Evolutionary conservation across 2,329 filamentous ascomycete species (phyloP).

Genomic region (Fusarium sp.): DNA sequence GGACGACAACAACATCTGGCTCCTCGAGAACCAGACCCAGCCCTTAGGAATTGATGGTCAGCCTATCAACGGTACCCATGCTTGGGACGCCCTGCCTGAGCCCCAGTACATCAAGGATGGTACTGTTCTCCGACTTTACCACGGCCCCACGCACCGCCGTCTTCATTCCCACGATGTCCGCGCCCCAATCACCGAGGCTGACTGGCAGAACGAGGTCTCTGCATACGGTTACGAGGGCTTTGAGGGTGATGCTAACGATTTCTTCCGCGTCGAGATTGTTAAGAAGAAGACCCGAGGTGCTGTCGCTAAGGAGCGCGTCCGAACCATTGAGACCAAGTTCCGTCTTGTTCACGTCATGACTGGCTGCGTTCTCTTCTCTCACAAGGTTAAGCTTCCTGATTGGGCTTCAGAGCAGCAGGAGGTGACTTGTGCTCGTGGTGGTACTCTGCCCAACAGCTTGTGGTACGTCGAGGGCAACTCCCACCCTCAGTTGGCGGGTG

Average conservation of each 20-base stretch:
- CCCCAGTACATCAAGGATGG: constrained; percentile 82
- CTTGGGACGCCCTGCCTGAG: constrained; percentile 84
- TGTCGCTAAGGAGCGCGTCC: constrained; percentile 84
- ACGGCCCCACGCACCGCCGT: constrained; percentile 85
- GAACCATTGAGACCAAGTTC: constrained; percentile 98
- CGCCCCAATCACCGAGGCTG: constrained; percentile 85
- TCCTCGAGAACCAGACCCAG: constrained; percentile 96
- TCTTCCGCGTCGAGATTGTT: constrained; percentile 95
- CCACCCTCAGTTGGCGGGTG: constrained; percentile 80
- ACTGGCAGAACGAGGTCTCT: constrained; percentile 97
- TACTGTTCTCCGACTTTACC: constrained; percentile 85
- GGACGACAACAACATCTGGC: constrained; percentile 97
- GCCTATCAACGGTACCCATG: constrained; percentile 82
- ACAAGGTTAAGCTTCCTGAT: constrained; percentile 98
- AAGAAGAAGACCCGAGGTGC: constrained; percentile 87
- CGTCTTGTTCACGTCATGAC: constrained; percentile 96
- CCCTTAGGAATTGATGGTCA: constrained; percentile 83
- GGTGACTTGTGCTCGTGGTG: constrained; percentile 94
- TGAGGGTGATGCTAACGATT: constrained; percentile 95
- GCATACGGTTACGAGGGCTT: constrained; percentile 98
- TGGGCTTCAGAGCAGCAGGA: constrained; percentile 99
- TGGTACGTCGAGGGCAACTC: constrained; percentile 97
- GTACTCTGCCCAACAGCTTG: constrained; percentile 93
- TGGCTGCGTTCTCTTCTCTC: constrained; percentile 94
- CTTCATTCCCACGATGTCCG: constrained; percentile 97